Evolutionary conservation across 2,329 filamentous ascomycete genomes (phyloP).

Genomic region (Delphinella strobiligena): DNA sequence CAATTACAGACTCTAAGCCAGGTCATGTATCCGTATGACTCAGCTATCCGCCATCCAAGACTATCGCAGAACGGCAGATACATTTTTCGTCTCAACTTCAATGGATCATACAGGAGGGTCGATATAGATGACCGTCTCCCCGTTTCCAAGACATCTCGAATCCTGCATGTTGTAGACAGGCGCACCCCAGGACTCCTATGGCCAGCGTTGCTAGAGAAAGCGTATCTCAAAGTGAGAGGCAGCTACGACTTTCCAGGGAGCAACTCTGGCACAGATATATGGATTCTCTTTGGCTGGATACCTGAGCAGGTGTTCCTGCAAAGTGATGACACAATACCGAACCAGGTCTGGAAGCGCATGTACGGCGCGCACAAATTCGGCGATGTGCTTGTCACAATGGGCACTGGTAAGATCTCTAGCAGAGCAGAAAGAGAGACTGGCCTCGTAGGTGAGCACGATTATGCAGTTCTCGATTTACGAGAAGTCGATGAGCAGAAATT

Average conservation of each 20-base stretch:
- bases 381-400: constrained; percentile 78
- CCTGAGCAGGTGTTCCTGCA: constrained; percentile 91
- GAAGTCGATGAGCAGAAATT: constrained; percentile 51
- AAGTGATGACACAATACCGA: constrained; percentile 65
- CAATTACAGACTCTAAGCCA: constrained; percentile 51
- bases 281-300: constrained; percentile 90
- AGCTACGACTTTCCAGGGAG: constrained; percentile 97
- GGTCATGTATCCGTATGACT: constrained; percentile 65
- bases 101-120: constrained; percentile 80
- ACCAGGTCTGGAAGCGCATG: constrained; percentile 67
- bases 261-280: constrained; percentile 90
- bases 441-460: constrained; percentile 83
- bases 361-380: constrained; percentile 61
- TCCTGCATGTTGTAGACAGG: constrained; percentile 78
- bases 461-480: constrained; percentile 73
- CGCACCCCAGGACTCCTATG: constrained; percentile 72
- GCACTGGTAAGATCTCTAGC: constrained; percentile 69
- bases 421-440: constrained; percentile 72
- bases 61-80: constrained; percentile 78
- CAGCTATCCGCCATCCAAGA: constrained; percentile 42
- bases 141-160: constrained; percentile 58
- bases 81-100: constrained; percentile 85
- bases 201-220: constrained; percentile 90
- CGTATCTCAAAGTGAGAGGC: constrained; percentile 86
- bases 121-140: constrained; percentile 83